Conservation (phyloP, 2,329 filamentous ascomycete species). For the Hortaea werneckii region DNA sequence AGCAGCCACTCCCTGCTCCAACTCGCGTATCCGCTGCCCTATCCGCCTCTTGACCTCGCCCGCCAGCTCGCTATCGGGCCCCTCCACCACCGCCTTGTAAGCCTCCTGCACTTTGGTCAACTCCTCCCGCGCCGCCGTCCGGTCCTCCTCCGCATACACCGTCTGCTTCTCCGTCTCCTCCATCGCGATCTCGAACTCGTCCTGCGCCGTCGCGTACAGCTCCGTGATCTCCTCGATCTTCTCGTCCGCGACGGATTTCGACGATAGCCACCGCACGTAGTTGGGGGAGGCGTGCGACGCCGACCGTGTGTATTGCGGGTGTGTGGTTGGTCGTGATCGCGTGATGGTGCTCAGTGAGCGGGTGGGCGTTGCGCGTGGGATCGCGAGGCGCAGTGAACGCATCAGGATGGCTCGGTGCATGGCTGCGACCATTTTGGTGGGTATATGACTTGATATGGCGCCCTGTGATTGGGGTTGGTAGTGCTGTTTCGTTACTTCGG, state of each 20-base stretch:
- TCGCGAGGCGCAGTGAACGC: conserved; percentile 4
- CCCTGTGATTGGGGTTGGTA: too few species aligned
- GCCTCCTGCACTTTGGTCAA: conserved; percentile 39
- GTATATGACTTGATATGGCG: too few species aligned
- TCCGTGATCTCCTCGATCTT: conserved; percentile 34
- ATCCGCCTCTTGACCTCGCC: conserved; percentile 43
- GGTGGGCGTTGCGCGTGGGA: conserved; percentile 10
- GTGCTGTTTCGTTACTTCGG: too few species aligned
- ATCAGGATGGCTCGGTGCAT: conserved; percentile 5
- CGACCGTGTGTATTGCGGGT: conserved; percentile 3
- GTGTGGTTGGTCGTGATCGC: conserved; percentile 3
- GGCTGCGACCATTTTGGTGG: background rate
- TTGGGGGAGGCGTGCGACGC: conserved; percentile 2
- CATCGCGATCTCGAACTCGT: conserved; percentile 41
- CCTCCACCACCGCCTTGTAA: conserved; percentile 35
- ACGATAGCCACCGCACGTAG: conserved; percentile 11
- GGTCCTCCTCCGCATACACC: conserved; percentile 45
- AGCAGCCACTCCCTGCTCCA: conserved; percentile 41
- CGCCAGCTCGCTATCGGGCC: conserved; percentile 31
- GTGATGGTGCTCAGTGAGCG: conserved; percentile 10
- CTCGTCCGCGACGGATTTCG: conserved; percentile 24
- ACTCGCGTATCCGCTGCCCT: conserved; percentile 42
- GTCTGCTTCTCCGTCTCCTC: conserved; percentile 45
- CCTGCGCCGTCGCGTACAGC: conserved; percentile 29
- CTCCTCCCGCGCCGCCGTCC: conserved; percentile 44